Base-by-base conservation (phyloP, 331 rosid genomes). In the Telfairia occidentalis region DNA sequence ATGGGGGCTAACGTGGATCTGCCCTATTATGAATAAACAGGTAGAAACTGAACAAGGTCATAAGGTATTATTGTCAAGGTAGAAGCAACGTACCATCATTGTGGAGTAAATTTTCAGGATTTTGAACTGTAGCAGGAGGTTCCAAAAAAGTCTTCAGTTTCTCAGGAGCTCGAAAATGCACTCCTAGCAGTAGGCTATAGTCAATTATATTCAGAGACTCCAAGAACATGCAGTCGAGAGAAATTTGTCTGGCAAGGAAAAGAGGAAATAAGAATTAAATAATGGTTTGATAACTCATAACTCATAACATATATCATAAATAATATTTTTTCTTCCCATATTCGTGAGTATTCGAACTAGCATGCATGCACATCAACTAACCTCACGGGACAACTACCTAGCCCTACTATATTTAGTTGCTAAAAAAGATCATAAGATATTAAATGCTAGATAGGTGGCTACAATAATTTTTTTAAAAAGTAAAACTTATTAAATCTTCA, bases 101-200 rank as follows among this genome's bases (percentile, higher is more conserved):
- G 35, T 81, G 18, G 58, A 75, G 76, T 72, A 61, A 78, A 75
- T 49, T 76, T 55, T 86, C 88, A 28, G 50, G 71, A 63, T 48
- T 58, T 29, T 77, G 82, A 77, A 55, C 53, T 73, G 87, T 7
- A 76, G 73, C 77, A 30, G 84, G 79, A 81, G 83, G 80, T 50
- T 84, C 90, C 48, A 78, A 82, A 3, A 82, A 83, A 60, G 89
- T 75, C 80, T 81, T 92, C 77, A 86, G 82, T 82, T 84, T 80
- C 81, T 88, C 88, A 50, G 97, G 97, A 82, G 96, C 96, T 84
- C 92, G 83, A 83, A 92, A 87, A 85, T 92, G 94, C 77, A 92
- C 73, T 50, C 97, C 97, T 87, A 92, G 78, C 52, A 92, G 89
- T 63, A 92, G 95, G 81, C 96, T 92, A 59, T 92, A 92, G 80